Conservation (phyloP, 2,329 filamentous ascomycete species). For the Colletotrichum ledebouriae region DNA sequence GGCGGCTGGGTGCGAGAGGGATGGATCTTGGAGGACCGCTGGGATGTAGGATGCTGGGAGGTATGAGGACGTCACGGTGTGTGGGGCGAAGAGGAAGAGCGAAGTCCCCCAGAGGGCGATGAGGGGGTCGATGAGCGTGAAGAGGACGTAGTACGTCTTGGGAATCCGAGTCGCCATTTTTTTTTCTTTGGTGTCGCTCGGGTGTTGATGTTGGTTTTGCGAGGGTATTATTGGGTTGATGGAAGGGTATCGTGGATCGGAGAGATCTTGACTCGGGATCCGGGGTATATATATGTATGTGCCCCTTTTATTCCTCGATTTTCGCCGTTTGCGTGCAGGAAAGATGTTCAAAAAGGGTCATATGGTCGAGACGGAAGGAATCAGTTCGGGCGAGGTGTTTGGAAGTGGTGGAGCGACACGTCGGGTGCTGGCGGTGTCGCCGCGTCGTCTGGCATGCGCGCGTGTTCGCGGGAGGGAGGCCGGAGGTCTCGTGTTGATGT, state of each 20-base stretch:
- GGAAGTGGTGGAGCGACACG: background rate
- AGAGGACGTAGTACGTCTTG: conserved; percentile 15
- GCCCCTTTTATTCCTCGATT: too few relatives aligned
- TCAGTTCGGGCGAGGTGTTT: background rate
- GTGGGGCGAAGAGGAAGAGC: conserved; percentile 30
- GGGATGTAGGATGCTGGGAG: background rate
- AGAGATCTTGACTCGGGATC: too few relatives aligned
- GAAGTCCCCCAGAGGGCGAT: conserved; percentile 30
- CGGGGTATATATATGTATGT: too few relatives aligned
- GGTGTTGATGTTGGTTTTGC: background rate
- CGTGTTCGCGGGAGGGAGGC: too few relatives aligned
- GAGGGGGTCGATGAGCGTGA: conserved; percentile 29
- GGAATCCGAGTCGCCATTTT: conserved; percentile 21
- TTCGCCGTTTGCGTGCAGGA: too few relatives aligned
- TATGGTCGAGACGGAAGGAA: background rate
- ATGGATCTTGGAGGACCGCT: background rate
- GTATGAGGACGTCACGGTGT: conserved; percentile 22
- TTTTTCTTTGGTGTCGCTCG: background rate
- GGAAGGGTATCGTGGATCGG: background rate
- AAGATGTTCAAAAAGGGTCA: background rate
- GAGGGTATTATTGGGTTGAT: background rate
- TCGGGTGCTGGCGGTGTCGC: background rate
- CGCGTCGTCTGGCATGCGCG: background rate
- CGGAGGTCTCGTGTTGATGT: conserved; percentile 19
- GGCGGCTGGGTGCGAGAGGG: conserved; percentile 18